These are phyloP conservation scores for Picea abies DNA, from an alignment of 83 land plant species.

Conservation along the genomic window DNA sequence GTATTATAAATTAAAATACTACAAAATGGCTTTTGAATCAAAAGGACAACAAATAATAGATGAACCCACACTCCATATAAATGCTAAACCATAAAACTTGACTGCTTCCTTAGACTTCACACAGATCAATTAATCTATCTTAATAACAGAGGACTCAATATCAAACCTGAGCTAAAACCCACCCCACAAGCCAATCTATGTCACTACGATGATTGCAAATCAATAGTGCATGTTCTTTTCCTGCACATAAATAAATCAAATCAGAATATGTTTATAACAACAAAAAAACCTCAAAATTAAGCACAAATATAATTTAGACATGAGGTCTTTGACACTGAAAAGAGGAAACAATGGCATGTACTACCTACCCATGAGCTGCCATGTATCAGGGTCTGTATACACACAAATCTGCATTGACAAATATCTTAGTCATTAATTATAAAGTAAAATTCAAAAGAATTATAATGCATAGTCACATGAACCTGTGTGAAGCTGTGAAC, in stretches of 20 bases:
- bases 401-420: slow-evolving; percentile 34
- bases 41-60: not conserved
- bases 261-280: not conserved
- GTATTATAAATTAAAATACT: slow-evolving; percentile 5
- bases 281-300: not conserved
- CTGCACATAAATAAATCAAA: slow-evolving; percentile 15
- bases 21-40: not conserved
- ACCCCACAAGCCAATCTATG: slow-evolving; percentile 61
- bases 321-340: not conserved
- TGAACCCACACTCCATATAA: not conserved
- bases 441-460: not conserved
- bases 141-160: not conserved
- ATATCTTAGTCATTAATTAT: not conserved
- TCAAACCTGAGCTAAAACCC: slow-evolving; percentile 48
- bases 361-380: slow-evolving; percentile 38
- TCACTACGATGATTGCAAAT: slow-evolving; percentile 57
- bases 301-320: not conserved
- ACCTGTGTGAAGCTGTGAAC: not conserved
- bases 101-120: not conserved
- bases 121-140: not conserved
- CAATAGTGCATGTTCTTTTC: slow-evolving; percentile 56
- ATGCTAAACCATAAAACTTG: not conserved
- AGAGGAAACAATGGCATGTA: not conserved
- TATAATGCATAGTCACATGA: not conserved
- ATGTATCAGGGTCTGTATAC: slow-evolving; percentile 31